Evolutionary conservation across 2,329 filamentous ascomycete genomes (phyloP).

Genomic region (Fusarium keratoplasticum): DNA sequence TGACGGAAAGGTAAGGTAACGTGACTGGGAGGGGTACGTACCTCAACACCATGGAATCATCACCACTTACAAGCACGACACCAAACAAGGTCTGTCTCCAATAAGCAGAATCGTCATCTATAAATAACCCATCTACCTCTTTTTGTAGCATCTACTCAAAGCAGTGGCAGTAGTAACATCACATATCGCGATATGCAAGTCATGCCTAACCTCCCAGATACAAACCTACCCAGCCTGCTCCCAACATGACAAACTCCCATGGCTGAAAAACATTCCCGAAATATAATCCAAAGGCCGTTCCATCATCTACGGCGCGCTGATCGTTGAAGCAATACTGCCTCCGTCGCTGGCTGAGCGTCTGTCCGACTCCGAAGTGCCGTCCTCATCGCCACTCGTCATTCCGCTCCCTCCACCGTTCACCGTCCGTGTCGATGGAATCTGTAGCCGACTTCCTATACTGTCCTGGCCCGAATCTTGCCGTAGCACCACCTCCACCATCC

Average conservation of each 20-base stretch:
- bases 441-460: constrained; percentile 45
- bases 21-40: constrained; percentile 36
- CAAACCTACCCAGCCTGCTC: constrained; percentile 11
- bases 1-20: constrained; percentile 34
- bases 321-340: constrained; percentile 52
- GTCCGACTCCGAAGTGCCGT: constrained; percentile 51
- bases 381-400: constrained; percentile 48
- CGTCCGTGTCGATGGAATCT: constrained; percentile 46
- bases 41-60: constrained; percentile 11
- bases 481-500: constrained; percentile 63
- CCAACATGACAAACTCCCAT: constrained; percentile 25
- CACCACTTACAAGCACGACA: constrained; percentile 2
- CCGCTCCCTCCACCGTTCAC: constrained; percentile 47
- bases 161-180: background rate
- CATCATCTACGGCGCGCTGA: constrained; percentile 40
- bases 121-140: constrained; percentile 6
- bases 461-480: constrained; percentile 47
- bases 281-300: constrained; percentile 9
- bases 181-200: constrained; percentile 1
- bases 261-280: constrained; percentile 14
- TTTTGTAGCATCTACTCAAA: background rate
- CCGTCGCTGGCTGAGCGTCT: constrained; percentile 52
- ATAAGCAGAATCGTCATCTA: constrained; percentile 1
- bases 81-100: background rate
- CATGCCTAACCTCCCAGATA: constrained; percentile 11